Evolutionary conservation across 2,329 filamentous ascomycete genomes (phyloP).

Genomic region (Madurella fahalii): DNA sequence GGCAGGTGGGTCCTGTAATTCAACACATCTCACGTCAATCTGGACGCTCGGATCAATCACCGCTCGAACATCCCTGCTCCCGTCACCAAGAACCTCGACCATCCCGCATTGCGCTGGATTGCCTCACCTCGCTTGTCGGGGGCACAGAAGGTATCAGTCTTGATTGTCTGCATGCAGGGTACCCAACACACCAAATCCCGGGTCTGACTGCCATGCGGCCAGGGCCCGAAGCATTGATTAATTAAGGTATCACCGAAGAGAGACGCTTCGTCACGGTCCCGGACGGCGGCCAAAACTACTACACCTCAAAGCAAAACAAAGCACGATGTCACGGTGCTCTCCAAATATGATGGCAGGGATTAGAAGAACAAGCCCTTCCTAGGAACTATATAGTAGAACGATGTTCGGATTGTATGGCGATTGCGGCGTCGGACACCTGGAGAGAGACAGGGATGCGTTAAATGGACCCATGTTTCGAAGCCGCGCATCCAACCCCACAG

Average conservation of each 20-base stretch:
- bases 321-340: no score
- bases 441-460: background rate
- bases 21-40: conserved; percentile 4
- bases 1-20: conserved; percentile 17
- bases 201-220: background rate
- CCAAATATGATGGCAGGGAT: background rate
- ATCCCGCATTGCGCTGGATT: conserved; percentile 9
- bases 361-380: background rate
- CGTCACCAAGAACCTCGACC: background rate
- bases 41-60: no score
- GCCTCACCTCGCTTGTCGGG: conserved; percentile 8
- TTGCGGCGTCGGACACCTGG: conserved; percentile 2
- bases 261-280: no score
- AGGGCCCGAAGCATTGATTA: background rate
- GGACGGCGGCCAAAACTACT: no score
- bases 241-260: background rate
- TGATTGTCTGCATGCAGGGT: conserved; percentile 10
- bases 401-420: conserved; percentile 11
- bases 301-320: no score
- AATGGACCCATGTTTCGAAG: conserved; percentile 9
- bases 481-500: conserved; percentile 8
- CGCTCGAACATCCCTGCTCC: conserved; percentile 2
- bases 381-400: background rate
- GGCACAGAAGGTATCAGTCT: conserved; percentile 6
- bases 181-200: background rate